Conservation (phyloP, 768 basidiomycete genomes). For the Astraeus odoratus region DNA sequence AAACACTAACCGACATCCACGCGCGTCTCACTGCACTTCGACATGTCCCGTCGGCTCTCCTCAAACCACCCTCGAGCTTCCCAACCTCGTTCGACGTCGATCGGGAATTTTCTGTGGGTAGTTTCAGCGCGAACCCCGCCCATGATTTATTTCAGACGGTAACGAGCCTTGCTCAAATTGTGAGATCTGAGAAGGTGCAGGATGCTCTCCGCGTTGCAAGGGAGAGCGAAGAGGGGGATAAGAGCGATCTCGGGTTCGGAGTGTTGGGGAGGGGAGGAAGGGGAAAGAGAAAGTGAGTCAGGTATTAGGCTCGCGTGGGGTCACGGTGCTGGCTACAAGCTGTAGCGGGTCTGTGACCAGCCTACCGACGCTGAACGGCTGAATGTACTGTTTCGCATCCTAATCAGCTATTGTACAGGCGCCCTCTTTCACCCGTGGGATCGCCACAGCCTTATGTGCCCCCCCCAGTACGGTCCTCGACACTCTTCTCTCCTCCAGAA, state of each 20-base stretch:
- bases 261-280: slow-evolving; percentile 29
- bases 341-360: too few relatives aligned
- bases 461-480: slow-evolving; percentile 29
- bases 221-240: slow-evolving; percentile 49
- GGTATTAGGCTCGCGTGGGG: too few relatives aligned
- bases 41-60: slow-evolving; percentile 38
- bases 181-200: slow-evolving; percentile 49
- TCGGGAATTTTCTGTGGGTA: slow-evolving; percentile 19
- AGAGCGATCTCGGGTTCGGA: slow-evolving; percentile 38
- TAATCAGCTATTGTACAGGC: slow-evolving; percentile 26
- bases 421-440: slow-evolving; percentile 44
- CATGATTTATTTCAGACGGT: slow-evolving; percentile 41
- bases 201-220: slow-evolving; percentile 48
- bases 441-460: slow-evolving; percentile 55
- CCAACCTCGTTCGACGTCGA: slow-evolving; percentile 22
- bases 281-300: slow-evolving; percentile 51
- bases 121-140: slow-evolving; percentile 21
- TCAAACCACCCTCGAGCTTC: slow-evolving; percentile 31
- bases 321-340: too few relatives aligned
- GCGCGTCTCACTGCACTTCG: slow-evolving; percentile 38
- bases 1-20: slow-evolving; percentile 41
- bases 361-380: not conserved
- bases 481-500: slow-evolving; percentile 38
- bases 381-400: not conserved
- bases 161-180: slow-evolving; percentile 38